phyloP scores from a whole-genome alignment of 176 grass and related monocot species.

The Avena atlantica region DNA sequence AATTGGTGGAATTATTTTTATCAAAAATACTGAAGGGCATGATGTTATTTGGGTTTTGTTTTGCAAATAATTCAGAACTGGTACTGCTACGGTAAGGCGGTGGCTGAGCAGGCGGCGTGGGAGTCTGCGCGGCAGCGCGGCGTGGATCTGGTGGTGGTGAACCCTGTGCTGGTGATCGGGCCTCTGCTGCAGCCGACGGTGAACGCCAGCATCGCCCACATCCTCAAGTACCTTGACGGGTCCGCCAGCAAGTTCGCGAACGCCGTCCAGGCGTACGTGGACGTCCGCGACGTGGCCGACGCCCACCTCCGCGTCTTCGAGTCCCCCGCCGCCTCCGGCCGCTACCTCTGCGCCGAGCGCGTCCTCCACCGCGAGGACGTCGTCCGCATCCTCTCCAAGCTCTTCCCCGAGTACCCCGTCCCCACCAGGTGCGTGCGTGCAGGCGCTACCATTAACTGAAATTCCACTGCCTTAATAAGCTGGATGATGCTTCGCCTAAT shows the following conservation, averaged over 20 bases:
- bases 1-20: no score
- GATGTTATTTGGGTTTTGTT: neutral
- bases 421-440: constrained; percentile 55
- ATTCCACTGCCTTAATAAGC: no score
- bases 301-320: constrained; percentile 85
- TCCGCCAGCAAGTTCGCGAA: constrained; percentile 77
- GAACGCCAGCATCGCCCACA: constrained; percentile 82
- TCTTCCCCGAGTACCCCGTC: constrained; percentile 42
- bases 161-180: constrained; percentile 83
- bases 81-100: constrained; percentile 94
- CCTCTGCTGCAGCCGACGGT: constrained; percentile 79
- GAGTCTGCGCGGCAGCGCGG: constrained; percentile 57
- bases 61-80: constrained; percentile 60
- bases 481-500: no score
- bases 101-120: constrained; percentile 78
- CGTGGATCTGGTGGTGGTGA: constrained; percentile 79
- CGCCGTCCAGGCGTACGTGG: constrained; percentile 91
- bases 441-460: no score
- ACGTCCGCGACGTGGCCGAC: constrained; percentile 87
- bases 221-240: constrained; percentile 93
- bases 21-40: no score
- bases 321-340: constrained; percentile 47
- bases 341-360: constrained; percentile 22
- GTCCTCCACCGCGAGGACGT: constrained; percentile 66
- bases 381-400: constrained; percentile 77